phyloP scores from a whole-genome alignment of 768 basidiomycete species.

The Rhodotorula toruloides region DNA sequence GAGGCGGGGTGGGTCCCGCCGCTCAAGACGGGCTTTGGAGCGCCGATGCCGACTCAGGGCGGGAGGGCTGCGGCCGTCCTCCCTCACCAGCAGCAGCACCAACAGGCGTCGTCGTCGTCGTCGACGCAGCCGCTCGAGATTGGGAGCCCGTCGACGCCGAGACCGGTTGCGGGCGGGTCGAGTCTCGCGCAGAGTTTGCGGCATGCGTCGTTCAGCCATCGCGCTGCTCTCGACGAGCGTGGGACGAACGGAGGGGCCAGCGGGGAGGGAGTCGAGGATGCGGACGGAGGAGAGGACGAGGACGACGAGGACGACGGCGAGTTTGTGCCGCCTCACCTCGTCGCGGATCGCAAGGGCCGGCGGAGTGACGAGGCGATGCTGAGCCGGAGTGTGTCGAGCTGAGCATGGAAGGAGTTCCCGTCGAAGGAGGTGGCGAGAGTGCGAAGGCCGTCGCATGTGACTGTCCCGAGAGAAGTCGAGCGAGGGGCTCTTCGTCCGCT shows the following conservation, averaged over 20 bases:
- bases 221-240: background rate
- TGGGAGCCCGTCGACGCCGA: slow-evolving; percentile 1
- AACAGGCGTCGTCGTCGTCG: background rate
- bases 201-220: background rate
- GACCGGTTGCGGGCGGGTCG: background rate
- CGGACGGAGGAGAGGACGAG: slow-evolving; percentile 11
- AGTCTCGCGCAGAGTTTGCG: slow-evolving; percentile 2
- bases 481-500: background rate
- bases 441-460: background rate
- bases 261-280: background rate
- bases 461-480: background rate
- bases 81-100: background rate
- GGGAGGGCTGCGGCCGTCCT: too few species aligned
- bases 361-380: slow-evolving; percentile 27
- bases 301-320: slow-evolving; percentile 18
- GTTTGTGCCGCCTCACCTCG: slow-evolving; percentile 33
- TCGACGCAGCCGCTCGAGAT: slow-evolving; percentile 10
- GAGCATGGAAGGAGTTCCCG: background rate
- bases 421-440: background rate
- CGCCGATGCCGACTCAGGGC: background rate
- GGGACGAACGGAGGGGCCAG: background rate
- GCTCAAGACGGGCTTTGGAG: too few species aligned
- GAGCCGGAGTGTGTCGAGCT: slow-evolving; percentile 28
- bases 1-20: background rate
- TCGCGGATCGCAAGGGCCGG: slow-evolving; percentile 3